Evolutionary conservation across 1,139 yeast species (phyloP), one percentile per base, ranked within the genome.

Genomic region (Magnusiomyces sp.): DNA sequence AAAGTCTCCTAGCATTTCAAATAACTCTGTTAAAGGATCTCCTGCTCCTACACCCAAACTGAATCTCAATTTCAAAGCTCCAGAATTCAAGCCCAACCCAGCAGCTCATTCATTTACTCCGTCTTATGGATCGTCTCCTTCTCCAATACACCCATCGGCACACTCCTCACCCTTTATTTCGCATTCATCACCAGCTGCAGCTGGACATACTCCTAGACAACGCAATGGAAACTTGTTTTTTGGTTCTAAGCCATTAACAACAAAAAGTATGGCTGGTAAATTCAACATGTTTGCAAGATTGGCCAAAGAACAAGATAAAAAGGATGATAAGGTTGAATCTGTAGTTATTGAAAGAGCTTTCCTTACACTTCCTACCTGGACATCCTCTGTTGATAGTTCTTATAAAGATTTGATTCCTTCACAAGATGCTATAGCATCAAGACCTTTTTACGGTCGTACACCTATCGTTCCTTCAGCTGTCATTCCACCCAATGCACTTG

Each of bases 331-430:
- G 64, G 55, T 62, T 64, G 48, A 59, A 58, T 48, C 67, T 58
- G 70, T 75, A 51, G 61, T 67, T 23, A 66, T 79, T 54, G 92
- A 82, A 57, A 78, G 74, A 57, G 81, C 95, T 1, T 87, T 76
- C 64, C 73, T 74, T 45, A 83, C 94, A 0, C 83, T 88, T 3
- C 95, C 95, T 48, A 83, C 92, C 0, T 87, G 95, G 95, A 54
- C 56, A n/a, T 57, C 53, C 5, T 48, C 57, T n/a, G 56, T 50
- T 34, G 65, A 62, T 40, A 53, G 54, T 41, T 54, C 65, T 1
- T 59, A 60, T 43, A 29, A 48, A 7, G 62, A 58, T 6, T 44
- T 59, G 11, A 54, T 59, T 16, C 53, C 56, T 13, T 43, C 47
- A 5, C 49, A 45, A 2, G 47, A 40, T 29, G 44, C 44, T 14